Evolutionary conservation across 2,329 filamentous ascomycete species (phyloP).

Genomic region (Pseudopyrenochaeta lycopersici): DNA sequence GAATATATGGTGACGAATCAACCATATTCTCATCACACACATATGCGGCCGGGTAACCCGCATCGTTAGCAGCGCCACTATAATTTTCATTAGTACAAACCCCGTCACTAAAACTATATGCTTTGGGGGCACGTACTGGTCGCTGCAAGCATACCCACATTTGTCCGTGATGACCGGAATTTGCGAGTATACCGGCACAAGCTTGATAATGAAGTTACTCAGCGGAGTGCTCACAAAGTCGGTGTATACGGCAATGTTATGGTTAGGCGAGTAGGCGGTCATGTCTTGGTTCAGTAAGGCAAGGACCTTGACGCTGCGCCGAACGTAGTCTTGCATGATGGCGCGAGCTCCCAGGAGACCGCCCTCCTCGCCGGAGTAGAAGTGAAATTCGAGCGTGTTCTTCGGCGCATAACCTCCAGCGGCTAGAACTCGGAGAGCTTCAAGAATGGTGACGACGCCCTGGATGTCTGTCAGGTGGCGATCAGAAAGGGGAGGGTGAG

Average conservation of each 20-base stretch:
- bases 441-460: constrained; percentile 77
- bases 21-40: constrained; percentile 76
- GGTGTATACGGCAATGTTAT: constrained; percentile 67
- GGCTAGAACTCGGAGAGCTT: constrained; percentile 82
- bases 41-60: constrained; percentile 75
- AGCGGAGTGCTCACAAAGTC: constrained; percentile 76
- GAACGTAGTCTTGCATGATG: constrained; percentile 81
- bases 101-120: not conserved
- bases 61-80: constrained; percentile 70
- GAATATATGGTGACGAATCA: constrained; percentile 68
- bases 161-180: constrained; percentile 82
- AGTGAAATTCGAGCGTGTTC: constrained; percentile 94
- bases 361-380: constrained; percentile 91
- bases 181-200: constrained; percentile 29
- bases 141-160: constrained; percentile 83
- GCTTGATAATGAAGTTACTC: constrained; percentile 40
- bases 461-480: not conserved
- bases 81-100: not conserved
- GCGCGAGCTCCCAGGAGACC: constrained; percentile 85
- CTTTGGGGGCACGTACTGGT: constrained; percentile 57
- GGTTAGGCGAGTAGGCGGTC: constrained; percentile 79
- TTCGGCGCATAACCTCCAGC: constrained; percentile 72
- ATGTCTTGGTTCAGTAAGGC: constrained; percentile 98
- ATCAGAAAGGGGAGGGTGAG: constrained; percentile 73
- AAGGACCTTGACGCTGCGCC: constrained; percentile 68